Conservation (phyloP, 2,329 filamentous ascomycete species). For the Geoglossum cookeanum region DNA sequence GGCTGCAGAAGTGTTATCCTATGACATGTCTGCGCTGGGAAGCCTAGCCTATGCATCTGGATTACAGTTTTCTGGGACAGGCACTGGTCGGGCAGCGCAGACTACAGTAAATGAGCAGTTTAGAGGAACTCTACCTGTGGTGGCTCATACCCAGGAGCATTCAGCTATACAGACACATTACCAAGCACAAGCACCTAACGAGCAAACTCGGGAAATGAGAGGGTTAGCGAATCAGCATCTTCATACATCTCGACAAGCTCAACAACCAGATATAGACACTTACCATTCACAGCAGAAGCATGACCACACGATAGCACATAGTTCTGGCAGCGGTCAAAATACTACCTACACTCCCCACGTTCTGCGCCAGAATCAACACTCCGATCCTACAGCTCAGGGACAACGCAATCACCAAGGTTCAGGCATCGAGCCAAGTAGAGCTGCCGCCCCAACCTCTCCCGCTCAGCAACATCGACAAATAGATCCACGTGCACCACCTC, state of each 20-base stretch:
- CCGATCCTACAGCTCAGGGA: neutral
- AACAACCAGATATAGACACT: neutral
- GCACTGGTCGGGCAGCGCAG: constrained; percentile 5
- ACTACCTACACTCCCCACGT: neutral
- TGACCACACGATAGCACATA: neutral
- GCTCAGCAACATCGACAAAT: neutral
- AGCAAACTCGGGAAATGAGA: neutral
- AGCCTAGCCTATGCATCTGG: constrained; percentile 13
- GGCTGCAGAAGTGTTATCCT: neutral
- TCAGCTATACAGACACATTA: neutral
- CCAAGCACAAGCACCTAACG: neutral
- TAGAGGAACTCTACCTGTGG: neutral
- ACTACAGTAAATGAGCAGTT: neutral
- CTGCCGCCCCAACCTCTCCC: neutral
- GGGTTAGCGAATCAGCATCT: neutral
- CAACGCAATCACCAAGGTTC: neutral
- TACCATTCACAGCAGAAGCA: neutral
- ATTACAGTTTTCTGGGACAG: constrained; percentile 7
- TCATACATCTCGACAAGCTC: neutral
- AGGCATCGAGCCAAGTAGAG: neutral
- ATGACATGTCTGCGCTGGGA: constrained; percentile 10
- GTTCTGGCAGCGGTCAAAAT: neutral
- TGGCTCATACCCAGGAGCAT: neutral
- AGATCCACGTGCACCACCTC: neutral
- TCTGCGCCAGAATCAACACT: neutral